Evolutionary conservation across 495 filamentous ascomycete genomes (phyloP).

Genomic region (Xylaria curta): DNA sequence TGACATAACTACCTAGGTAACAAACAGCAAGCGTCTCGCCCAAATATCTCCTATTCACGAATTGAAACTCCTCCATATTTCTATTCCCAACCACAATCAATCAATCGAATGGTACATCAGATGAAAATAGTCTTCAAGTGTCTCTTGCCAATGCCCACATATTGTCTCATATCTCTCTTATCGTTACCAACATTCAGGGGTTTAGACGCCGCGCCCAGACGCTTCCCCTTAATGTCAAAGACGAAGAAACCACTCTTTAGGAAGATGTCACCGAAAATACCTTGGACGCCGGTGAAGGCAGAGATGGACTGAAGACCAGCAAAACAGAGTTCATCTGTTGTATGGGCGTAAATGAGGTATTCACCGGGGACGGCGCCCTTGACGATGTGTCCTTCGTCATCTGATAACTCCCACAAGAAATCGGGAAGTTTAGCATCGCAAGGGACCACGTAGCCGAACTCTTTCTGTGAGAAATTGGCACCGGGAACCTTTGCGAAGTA

Average conservation of each 20-base stretch:
- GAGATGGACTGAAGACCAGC: slow-evolving; percentile 69
- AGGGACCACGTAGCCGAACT: slow-evolving; percentile 70
- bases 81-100: neutral
- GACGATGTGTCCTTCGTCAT: slow-evolving; percentile 62
- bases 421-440: slow-evolving; percentile 64
- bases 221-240: slow-evolving; percentile 71
- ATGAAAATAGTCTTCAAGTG: slow-evolving; percentile 5
- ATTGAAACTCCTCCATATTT: neutral
- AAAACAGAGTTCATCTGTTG: slow-evolving; percentile 64
- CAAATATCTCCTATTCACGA: slow-evolving; percentile 5
- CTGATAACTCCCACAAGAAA: slow-evolving; percentile 55
- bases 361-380: slow-evolving; percentile 70
- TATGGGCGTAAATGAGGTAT: slow-evolving; percentile 67
- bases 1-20: neutral
- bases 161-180: slow-evolving; percentile 20
- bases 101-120: slow-evolving; percentile 2
- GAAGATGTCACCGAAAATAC: slow-evolving; percentile 76
- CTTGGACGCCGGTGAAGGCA: slow-evolving; percentile 51
- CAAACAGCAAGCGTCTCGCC: neutral
- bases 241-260: slow-evolving; percentile 77
- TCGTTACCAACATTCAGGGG: slow-evolving; percentile 34
- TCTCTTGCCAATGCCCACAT: neutral
- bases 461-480: slow-evolving; percentile 58
- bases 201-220: slow-evolving; percentile 70
- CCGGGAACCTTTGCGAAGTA: slow-evolving; percentile 72